phyloP scores from a whole-genome alignment of 495 filamentous ascomycete species.

The Neurospora sp. region DNA sequence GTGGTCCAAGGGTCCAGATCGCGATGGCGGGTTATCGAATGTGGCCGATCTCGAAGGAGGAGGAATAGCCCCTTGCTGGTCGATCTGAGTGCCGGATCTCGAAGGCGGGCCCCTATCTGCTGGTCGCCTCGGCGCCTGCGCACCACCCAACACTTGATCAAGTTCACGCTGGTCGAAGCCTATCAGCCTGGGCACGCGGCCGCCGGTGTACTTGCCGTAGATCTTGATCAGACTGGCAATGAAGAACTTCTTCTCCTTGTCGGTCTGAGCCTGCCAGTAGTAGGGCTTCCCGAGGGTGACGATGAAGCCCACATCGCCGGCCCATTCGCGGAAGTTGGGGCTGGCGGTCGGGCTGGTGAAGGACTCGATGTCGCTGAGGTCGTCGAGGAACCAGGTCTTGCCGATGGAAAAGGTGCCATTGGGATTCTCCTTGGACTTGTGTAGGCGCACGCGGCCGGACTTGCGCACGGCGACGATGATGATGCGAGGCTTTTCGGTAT shows the following conservation, averaged over 20 bases:
- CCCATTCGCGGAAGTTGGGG: slow-evolving; percentile 64
- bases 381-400: slow-evolving; percentile 94
- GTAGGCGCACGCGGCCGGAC: slow-evolving; percentile 85
- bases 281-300: slow-evolving; percentile 88
- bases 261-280: slow-evolving; percentile 86
- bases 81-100: not conserved
- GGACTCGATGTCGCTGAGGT: slow-evolving; percentile 70
- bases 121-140: slow-evolving; percentile 14
- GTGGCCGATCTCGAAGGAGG: not conserved
- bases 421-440: slow-evolving; percentile 90
- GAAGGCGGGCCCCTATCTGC: not conserved
- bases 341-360: slow-evolving; percentile 53
- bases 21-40: not conserved
- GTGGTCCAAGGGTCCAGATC: not conserved
- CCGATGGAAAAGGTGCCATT: slow-evolving; percentile 95
- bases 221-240: slow-evolving; percentile 92
- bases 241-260: slow-evolving; percentile 97
- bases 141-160: slow-evolving; percentile 53
- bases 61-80: not conserved
- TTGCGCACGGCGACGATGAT: slow-evolving; percentile 89
- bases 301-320: slow-evolving; percentile 71
- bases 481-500: slow-evolving; percentile 77
- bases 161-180: slow-evolving; percentile 76
- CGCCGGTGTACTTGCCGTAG: slow-evolving; percentile 88
- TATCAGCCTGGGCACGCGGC: slow-evolving; percentile 63